Base-by-base conservation (phyloP, 495 filamentous ascomycete species). In the Cryomyces antarcticus region DNA sequence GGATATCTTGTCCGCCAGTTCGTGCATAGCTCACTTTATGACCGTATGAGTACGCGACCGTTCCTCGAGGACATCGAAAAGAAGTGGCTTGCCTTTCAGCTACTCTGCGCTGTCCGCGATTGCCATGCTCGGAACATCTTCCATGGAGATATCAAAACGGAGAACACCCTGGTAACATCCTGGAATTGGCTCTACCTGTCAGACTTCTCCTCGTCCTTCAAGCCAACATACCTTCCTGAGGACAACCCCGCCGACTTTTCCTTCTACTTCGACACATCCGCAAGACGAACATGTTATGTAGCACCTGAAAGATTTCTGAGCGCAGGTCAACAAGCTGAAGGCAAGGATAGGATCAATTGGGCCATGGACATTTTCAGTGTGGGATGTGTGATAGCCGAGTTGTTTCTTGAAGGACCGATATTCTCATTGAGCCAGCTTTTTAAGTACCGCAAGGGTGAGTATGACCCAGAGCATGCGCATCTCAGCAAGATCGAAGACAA, bases 171-270 rank as follows among this genome's bases (percentile, higher is more conserved):
- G 40, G 87, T 96, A 36, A 99, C 92, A 0, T 94, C 92, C 28
- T 99, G 92, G 92, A 94, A 96, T 62, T 99, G 92, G 92, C 76
- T 99, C 10, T 96, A 95, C 57, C 72, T 99, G 7, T 74, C 87
- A 3, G 92, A 99, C 57, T 99, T 95, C 58, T 93, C 89, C 17
- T 80, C 83, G 4, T 81, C 82, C 1, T 96, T 93, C 65, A 99
- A 99, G 52, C 88, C 84, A 31, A 85, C 86, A 10, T 89, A 82
- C 58, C 68, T 99, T 30, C 92, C 92, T 12, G 86, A 94, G 52
- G 88, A 96, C 53, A 96, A 99, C 51, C 92, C 92, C 5, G 87
- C 86, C 28, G 85, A 96, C 47, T 96, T 95, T 49, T 92, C 85
- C 0, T 96, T 93, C 54, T 99, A 83, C 59, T 99, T 96, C 56